Base-by-base conservation (phyloP, 176 grass and related monocot genomes). In the Otatea glauca region DNA sequence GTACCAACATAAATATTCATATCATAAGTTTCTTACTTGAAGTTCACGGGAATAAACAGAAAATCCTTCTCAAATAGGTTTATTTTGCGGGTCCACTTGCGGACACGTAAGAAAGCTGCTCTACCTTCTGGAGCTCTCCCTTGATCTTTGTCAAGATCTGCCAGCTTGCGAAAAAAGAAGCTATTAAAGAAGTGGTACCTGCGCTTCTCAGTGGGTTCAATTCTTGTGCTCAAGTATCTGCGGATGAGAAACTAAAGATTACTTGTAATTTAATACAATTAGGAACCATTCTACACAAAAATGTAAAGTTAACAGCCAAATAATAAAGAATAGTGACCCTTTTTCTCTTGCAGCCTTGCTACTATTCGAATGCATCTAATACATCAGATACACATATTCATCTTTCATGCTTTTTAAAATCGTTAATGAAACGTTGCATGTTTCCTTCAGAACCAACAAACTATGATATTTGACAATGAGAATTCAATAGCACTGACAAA, bases 91-190 rank as follows among this genome's bases (percentile, higher is more conserved):
- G 97, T 99, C 97, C 97, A 99, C 78, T 99, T 99, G 72, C 88
- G 92, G 43, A 99, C 97, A 88, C 90, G 93, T 47, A 99, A 68
- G 68, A 99, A 99, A 90, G 97, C 97, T 71, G 88, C 90, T 91
- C 90, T 88, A 55, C 97, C 93, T 89, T 92, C 92, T 32, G 93
- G 87, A 82, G 84, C 89, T 88, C 88, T 94, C 32, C 86, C 93
- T 70, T 86, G 88, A 81, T 99, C 91, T 88, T 99, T 99, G 84
- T 99, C 97, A 69, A 99, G 86, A 88, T 99, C 97, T 59, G 93
- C 97, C 75, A 99, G 87, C 90, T 99, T 99, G 37, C 97, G 91
- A 45, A 99, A 99, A 89, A 99, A 99, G 90, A 99, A 99, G 75
- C 97, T 99, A 84, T 96, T 99, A 67, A 99, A 99, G 65, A 99